Evolutionary conservation across 2,329 filamentous ascomycete genomes (phyloP).

Genomic region (Penicillium sp.): DNA sequence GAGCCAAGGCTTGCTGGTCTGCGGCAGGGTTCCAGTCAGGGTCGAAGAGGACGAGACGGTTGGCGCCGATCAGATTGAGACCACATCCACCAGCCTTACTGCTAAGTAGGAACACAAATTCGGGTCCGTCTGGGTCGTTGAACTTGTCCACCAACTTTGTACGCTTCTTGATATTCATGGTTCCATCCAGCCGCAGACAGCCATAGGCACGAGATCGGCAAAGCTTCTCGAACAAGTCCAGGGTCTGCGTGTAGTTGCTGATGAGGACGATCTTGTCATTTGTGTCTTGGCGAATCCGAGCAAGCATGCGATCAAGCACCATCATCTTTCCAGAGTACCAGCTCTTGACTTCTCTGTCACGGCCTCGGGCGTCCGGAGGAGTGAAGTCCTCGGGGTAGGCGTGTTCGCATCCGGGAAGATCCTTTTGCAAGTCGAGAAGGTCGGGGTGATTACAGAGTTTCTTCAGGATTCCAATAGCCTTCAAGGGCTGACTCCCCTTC

Average conservation of each 20-base stretch:
- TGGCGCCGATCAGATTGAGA: constrained; percentile 90
- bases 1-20: constrained; percentile 91
- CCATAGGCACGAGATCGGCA: constrained; percentile 83
- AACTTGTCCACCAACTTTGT: constrained; percentile 97
- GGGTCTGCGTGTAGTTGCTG: constrained; percentile 94
- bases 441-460: constrained; percentile 99
- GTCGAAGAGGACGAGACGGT: constrained; percentile 91
- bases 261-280: constrained; percentile 99
- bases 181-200: constrained; percentile 82
- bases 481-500: constrained; percentile 91
- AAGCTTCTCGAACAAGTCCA: constrained; percentile 88
- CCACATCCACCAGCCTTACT: constrained; percentile 96
- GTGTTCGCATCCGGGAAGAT: constrained; percentile 80
- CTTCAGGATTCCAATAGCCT: constrained; percentile 93
- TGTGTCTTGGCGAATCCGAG: constrained; percentile 88
- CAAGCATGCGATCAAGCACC: constrained; percentile 96
- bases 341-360: constrained; percentile 85
- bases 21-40: constrained; percentile 97
- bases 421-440: constrained; percentile 72
- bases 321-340: constrained; percentile 99
- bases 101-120: constrained; percentile 93
- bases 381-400: constrained; percentile 82
- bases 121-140: constrained; percentile 82
- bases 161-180: constrained; percentile 95
- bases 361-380: constrained; percentile 76